Conservation (phyloP, 2,329 filamentous ascomycete genomes). For the Lizonia empirigonia region DNA sequence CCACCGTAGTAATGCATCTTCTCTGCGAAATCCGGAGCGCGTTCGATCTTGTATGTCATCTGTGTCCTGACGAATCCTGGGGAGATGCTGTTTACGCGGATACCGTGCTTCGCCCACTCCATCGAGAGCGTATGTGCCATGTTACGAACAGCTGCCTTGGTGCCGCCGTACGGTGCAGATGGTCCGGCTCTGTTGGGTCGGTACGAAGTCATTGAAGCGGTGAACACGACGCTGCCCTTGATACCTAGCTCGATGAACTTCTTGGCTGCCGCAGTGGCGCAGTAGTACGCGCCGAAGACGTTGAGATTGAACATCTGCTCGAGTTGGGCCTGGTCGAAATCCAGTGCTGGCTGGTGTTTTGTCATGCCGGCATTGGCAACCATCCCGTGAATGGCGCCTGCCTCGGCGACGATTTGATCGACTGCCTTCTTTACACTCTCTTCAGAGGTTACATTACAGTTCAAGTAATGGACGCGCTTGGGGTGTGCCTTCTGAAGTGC, state of each 20-base stretch:
- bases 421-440: slow-evolving; percentile 53
- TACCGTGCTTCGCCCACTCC: slow-evolving; percentile 81
- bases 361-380: slow-evolving; percentile 60
- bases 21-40: slow-evolving; percentile 57
- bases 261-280: slow-evolving; percentile 54
- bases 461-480: slow-evolving; percentile 52
- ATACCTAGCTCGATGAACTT: slow-evolving; percentile 54
- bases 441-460: slow-evolving; percentile 58
- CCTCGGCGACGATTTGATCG: slow-evolving; percentile 55
- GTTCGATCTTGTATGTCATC: slow-evolving; percentile 59
- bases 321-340: slow-evolving; percentile 58
- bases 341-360: slow-evolving; percentile 58
- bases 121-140: slow-evolving; percentile 68
- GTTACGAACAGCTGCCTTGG: slow-evolving; percentile 51
- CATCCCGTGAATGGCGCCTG: slow-evolving; percentile 58
- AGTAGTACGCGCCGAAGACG: slow-evolving; percentile 55
- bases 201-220: slow-evolving; percentile 58
- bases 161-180: slow-evolving; percentile 55
- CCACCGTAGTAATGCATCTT: slow-evolving; percentile 62
- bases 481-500: slow-evolving; percentile 50
- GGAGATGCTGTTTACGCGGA: slow-evolving; percentile 83
- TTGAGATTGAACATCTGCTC: slow-evolving; percentile 57
- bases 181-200: slow-evolving; percentile 58
- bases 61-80: slow-evolving; percentile 85
- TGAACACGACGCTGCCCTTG: slow-evolving; percentile 58